Conservation (phyloP, 2,329 filamentous ascomycete genomes). For the Ophiosphaerella narmari region DNA sequence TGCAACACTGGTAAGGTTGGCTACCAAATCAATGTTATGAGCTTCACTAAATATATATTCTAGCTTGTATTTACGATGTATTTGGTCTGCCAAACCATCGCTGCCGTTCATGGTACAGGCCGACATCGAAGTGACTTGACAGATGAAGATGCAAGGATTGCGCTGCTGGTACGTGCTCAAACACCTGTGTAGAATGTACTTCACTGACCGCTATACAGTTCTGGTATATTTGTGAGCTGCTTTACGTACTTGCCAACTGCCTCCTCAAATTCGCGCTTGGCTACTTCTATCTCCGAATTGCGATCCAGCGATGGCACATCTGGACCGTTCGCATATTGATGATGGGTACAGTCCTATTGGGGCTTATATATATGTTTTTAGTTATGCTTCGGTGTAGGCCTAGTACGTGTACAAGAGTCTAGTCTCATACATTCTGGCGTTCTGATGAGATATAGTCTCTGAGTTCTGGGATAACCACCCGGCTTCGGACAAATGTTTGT, state of each 20-base stretch:
- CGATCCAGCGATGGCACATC: slow-evolving; percentile 51
- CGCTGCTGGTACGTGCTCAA: slow-evolving; percentile 29
- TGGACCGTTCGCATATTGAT: slow-evolving; percentile 55
- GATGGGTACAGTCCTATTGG: slow-evolving; percentile 50
- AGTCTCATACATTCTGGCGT: too few relatives aligned
- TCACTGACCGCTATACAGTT: slow-evolving; percentile 36
- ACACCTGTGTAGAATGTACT: neutral
- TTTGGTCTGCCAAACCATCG: slow-evolving; percentile 46
- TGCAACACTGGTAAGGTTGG: slow-evolving; percentile 34
- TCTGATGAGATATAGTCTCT: slow-evolving; percentile 31
- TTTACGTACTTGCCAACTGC: slow-evolving; percentile 56
- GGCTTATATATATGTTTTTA: slow-evolving; percentile 56
- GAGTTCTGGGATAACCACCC: slow-evolving; percentile 57
- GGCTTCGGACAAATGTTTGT: slow-evolving; percentile 48
- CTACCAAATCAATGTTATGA: neutral
- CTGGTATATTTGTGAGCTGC: slow-evolving; percentile 63
- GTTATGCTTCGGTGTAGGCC: slow-evolving; percentile 60
- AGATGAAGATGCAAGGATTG: slow-evolving; percentile 32
- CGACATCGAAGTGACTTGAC: slow-evolving; percentile 42
- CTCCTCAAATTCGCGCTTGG: slow-evolving; percentile 58
- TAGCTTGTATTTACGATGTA: slow-evolving; percentile 48
- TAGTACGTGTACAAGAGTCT: slow-evolving; percentile 9
- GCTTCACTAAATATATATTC: slow-evolving; percentile 2
- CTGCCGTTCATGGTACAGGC: slow-evolving; percentile 48
- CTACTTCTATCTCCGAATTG: slow-evolving; percentile 60